Conservation (phyloP, 2,329 filamentous ascomycete species). For the Penicillium psychrosexuale region DNA sequence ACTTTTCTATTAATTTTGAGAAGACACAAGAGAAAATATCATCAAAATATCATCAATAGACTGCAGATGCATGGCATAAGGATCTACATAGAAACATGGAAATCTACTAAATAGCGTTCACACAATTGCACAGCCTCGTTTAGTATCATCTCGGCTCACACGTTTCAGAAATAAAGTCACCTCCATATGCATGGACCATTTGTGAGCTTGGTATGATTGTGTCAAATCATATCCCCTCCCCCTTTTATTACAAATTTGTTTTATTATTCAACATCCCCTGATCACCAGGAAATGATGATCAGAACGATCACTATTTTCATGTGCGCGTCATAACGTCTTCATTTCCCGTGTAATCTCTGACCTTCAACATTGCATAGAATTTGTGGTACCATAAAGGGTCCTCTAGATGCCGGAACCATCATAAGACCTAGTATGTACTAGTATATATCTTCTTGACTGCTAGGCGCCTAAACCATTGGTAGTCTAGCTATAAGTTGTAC, state of each 20-base stretch:
- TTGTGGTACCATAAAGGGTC: neutral
- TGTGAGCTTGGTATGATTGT: neutral
- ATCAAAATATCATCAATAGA: neutral
- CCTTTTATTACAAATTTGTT: neutral
- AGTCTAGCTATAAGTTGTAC: neutral
- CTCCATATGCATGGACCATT: neutral
- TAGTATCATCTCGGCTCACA: neutral
- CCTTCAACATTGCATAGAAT: neutral
- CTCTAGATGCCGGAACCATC: neutral
- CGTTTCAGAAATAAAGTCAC: slow-evolving; percentile 8
- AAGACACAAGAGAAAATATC: neutral
- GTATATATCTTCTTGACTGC: no score
- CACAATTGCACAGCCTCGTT: slow-evolving; percentile 17
- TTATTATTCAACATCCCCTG: neutral
- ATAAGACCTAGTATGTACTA: neutral
- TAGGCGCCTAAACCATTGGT: neutral
- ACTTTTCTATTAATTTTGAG: neutral
- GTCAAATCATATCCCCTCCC: neutral
- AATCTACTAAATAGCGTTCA: slow-evolving; percentile 10
- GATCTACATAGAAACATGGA: slow-evolving; percentile 4
- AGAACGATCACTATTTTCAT: neutral
- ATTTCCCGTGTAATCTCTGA: neutral
- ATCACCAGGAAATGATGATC: slow-evolving; percentile 9
- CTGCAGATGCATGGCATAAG: neutral
- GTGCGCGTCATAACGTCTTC: slow-evolving; percentile 5